Evolutionary conservation across 495 filamentous ascomycete genomes (phyloP).

Genomic region (Neurospora discreta): DNA sequence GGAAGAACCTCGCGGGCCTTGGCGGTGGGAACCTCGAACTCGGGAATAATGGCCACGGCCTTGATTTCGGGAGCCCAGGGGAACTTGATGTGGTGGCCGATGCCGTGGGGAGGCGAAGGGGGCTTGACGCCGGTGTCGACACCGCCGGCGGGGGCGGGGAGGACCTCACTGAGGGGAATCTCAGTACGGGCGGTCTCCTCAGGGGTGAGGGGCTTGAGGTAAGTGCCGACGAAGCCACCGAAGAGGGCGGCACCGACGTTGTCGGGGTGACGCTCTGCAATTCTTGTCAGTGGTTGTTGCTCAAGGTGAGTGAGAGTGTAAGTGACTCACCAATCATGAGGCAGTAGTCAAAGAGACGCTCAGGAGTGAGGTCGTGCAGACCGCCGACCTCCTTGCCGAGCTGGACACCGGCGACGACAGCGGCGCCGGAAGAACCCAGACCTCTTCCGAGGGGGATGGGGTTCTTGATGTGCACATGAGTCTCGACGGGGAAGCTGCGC

Average conservation of each 20-base stretch:
- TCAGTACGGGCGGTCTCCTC: conserved; percentile 77
- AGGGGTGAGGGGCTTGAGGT: conserved; percentile 78
- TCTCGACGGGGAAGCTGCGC: conserved; percentile 68
- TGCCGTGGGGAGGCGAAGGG: conserved; percentile 76
- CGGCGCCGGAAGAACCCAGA: conserved; percentile 83
- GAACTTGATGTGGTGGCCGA: conserved; percentile 90
- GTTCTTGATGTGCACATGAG: conserved; percentile 86
- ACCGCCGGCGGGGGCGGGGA: conserved; percentile 77
- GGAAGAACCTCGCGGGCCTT: conserved; percentile 78
- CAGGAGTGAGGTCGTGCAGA: conserved; percentile 62
- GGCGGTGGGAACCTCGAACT: conserved; percentile 87
- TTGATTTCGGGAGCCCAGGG: conserved; percentile 88
- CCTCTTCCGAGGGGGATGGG: conserved; percentile 86
- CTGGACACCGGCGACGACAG: conserved; percentile 87
- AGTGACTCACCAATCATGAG: conserved; percentile 66
- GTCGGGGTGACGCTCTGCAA: conserved; percentile 82
- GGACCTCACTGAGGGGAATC: conserved; percentile 90
- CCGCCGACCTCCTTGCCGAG: conserved; percentile 81
- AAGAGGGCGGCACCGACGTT: conserved; percentile 92
- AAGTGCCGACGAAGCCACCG: conserved; percentile 94
- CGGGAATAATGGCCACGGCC: conserved; percentile 84
- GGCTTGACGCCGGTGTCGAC: conserved; percentile 74
- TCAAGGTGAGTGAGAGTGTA: neutral
- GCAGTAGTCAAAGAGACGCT: conserved; percentile 84
- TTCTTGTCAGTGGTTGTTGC: conserved; percentile 8